A percentile compares a stretch with the other conserved stretches of the same genome.
Conservation (phyloP, 2,329 filamentous ascomycete species). For the Akanthomyces muscarius region DNA sequence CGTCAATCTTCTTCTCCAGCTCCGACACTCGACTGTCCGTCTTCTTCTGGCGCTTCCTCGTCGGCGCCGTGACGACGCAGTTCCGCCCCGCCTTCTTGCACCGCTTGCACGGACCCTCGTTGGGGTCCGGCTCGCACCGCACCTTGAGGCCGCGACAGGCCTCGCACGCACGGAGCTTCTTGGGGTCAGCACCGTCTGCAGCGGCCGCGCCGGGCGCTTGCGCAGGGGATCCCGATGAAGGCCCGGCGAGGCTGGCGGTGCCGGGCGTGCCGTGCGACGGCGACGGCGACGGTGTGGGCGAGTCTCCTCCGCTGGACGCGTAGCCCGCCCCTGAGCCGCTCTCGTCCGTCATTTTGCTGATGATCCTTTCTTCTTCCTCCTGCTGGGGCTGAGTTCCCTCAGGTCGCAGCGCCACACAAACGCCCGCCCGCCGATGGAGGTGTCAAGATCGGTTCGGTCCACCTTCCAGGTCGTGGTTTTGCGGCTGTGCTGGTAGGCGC, state of each 20-base stretch:
- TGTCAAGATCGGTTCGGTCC: neutral
- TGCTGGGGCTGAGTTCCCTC: neutral
- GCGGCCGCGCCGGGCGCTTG: neutral
- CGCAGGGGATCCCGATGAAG: neutral
- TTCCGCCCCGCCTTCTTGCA: constrained; percentile 76
- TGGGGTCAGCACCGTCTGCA: constrained; percentile 44
- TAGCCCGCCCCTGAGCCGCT: neutral
- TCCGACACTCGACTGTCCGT: constrained; percentile 85
- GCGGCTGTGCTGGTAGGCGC: neutral
- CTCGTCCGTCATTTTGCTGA: neutral
- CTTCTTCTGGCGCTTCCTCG: constrained; percentile 82
- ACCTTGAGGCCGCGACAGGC: constrained; percentile 75
- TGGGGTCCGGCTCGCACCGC: constrained; percentile 73
- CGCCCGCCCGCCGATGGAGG: neutral
- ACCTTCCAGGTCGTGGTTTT: neutral
- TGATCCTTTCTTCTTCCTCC: neutral
- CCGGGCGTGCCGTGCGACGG: neutral
- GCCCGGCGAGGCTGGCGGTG: neutral
- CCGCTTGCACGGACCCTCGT: constrained; percentile 64
- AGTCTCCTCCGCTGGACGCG: neutral
- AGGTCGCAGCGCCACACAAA: neutral
- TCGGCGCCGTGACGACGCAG: constrained; percentile 72
- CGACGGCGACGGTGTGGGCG: neutral
- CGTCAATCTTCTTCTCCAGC: constrained; percentile 89
- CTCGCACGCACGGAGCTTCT: constrained; percentile 69